Percentiles rank a stretch among this genome's conserved stretches.
phyloP scores from a whole-genome alignment of 768 basidiomycete species.

The Xerocomellus amylosporus region DNA sequence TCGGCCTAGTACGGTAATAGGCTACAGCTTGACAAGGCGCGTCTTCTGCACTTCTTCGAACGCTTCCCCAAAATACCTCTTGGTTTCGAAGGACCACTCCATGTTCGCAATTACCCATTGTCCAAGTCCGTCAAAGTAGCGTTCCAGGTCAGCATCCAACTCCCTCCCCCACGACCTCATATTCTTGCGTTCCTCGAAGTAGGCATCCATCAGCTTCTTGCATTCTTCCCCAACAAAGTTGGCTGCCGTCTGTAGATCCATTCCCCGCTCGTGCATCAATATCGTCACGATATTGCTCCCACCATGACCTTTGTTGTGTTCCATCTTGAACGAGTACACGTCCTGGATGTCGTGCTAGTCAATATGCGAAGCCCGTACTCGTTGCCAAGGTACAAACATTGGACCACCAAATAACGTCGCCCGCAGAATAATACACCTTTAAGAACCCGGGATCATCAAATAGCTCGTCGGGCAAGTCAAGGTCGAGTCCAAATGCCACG shows the following conservation, averaged over 20 bases:
- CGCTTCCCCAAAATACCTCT: constrained; percentile 61
- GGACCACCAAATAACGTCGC: constrained; percentile 67
- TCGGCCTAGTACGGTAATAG: background rate
- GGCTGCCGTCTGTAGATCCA: constrained; percentile 57
- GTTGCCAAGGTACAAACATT: constrained; percentile 47
- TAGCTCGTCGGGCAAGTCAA: constrained; percentile 62
- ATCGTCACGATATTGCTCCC: constrained; percentile 71
- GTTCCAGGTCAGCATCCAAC: constrained; percentile 49
- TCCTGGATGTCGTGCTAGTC: constrained; percentile 41
- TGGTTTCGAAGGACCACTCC: constrained; percentile 69
- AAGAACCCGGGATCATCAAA: constrained; percentile 54
- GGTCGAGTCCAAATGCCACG: constrained; percentile 56
- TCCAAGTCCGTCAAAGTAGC: constrained; percentile 54
- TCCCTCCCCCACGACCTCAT: constrained; percentile 49
- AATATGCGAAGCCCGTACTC: background rate
- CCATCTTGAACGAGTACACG: constrained; percentile 71
- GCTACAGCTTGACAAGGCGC: constrained; percentile 31
- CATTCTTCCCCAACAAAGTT: constrained; percentile 56
- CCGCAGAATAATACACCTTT: constrained; percentile 54
- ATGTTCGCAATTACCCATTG: constrained; percentile 64
- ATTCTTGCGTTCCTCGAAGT: constrained; percentile 42
- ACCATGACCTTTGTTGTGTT: constrained; percentile 60
- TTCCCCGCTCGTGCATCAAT: constrained; percentile 53
- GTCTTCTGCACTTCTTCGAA: constrained; percentile 52
- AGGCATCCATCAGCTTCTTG: constrained; percentile 48